Evolutionary conservation across 768 basidiomycete genomes (phyloP), one percentile per base, ranked within the genome.

Genomic region (Ramaria sp.): DNA sequence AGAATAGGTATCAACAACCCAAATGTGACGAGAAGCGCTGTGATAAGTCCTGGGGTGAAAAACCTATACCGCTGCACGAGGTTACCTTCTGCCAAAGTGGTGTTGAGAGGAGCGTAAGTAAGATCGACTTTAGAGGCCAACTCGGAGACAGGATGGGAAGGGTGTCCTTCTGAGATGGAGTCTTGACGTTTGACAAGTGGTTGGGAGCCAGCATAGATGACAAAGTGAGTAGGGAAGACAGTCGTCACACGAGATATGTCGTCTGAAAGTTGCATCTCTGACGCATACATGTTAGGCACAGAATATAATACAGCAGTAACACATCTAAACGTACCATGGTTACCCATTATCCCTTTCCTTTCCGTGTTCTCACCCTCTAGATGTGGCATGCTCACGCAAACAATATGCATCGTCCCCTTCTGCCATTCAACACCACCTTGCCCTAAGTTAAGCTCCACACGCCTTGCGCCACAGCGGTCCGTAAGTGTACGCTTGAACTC

Each of bases 31-130:
- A 89, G 73, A 16, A 90, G 74, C 6, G 73, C 65, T 3, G 73
- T 75, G 66, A 90, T 86, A 47, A 91, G 73, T 0, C 75, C 83
- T 1, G 88, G 84, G 0, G 86, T 87, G 47, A 90, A 77, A 44
- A 88, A 74, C 63, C 88, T 86, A 66, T 88, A 89, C 32, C 73
- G 78, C 57, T 81, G 75, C 25, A 90, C 74, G 53, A 89, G 80
- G 9, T 85, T 83, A 22, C 76, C 78, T 7, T 69, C 63, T 5
- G 74, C 65, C 1, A 72, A 64, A 16, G 72, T 71, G 10, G 70
- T 61, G 54, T 74, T 73, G 50, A 59, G 59, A 61, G 59, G 16
- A 56, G 58, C 59, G 59, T 22, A 59, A 60, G 56, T 42, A 24
- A 59, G 50, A 57, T 64, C 56, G 56, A 62, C 63, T 61, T 78